Base-by-base conservation (phyloP, 257 asterid species). In the Przewalskia tangutica region DNA sequence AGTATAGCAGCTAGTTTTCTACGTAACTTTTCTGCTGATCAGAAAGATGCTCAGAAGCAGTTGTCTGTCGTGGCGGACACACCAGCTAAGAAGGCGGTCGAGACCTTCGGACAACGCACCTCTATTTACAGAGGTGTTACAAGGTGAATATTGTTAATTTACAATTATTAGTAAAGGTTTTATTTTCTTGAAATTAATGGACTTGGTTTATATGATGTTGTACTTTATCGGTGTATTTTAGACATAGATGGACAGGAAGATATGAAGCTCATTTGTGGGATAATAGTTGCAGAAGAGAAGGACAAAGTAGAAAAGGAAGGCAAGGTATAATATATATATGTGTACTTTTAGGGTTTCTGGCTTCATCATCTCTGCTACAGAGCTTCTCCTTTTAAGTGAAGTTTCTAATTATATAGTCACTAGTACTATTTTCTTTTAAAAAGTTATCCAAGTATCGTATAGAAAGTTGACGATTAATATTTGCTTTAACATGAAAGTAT, bases 201-300 rank as follows among this genome's bases (percentile, higher is more conserved):
- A 10, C 7, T 5, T 77, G 16, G 18, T 77, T 3, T 17, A 38
- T 9, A 63, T 66, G 14, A n/a, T 18, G 18, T 62, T 9, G 8
- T n/a, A 11, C 13, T 63, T 20, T 5, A 8, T 60, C 64, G 10
- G 53, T 71, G 54, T 46, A n/a, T 58, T 81, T 46, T 12, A 83
- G 97, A 83, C 97, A 94, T 73, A 91, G 97, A 62, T 93, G 97
- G 97, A 93, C 98, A 0, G 98, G 98, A 6, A 88, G 98, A 86
- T 94, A 89, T 81, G 97, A 94, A 88, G 98, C 97, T 81, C 98
- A 94, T 83, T 59, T 94, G 75, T 94, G 98, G 98, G 98, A 94
- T 58, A 94, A 93, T 70, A 91, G 92, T 86, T 93, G 98, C 90
- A 86, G 97, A 85, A 91, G 97, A 84, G 94, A 94, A 92, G 98